phyloP scores from a whole-genome alignment of 352 stramenopile genomes.

The Phytophthora ohioensis region DNA sequence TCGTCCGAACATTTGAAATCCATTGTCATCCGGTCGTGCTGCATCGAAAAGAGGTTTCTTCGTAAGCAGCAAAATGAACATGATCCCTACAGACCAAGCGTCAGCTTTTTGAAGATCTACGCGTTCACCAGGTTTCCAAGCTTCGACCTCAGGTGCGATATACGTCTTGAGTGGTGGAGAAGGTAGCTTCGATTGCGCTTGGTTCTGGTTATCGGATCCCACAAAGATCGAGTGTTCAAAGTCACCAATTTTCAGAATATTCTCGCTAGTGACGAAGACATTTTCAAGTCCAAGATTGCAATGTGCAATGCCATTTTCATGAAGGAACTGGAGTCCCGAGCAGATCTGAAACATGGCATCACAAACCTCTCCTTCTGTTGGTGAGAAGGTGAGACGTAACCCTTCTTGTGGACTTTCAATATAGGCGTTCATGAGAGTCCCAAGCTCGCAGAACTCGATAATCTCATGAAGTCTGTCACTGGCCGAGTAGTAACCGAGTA shows the following conservation, averaged over 20 bases:
- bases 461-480: constrained; percentile 62
- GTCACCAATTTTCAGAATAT: constrained; percentile 74
- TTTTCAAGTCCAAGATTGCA: constrained; percentile 81
- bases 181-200: constrained; percentile 33
- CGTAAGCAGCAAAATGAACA: constrained; percentile 66
- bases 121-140: constrained; percentile 23
- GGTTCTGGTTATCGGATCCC: constrained; percentile 51
- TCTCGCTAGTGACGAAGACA: constrained; percentile 68
- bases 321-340: constrained; percentile 64
- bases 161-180: constrained; percentile 56
- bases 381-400: constrained; percentile 47
- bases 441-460: constrained; percentile 71
- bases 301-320: constrained; percentile 68
- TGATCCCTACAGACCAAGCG: constrained; percentile 67
- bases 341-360: constrained; percentile 88
- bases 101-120: constrained; percentile 67
- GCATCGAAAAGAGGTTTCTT: constrained; percentile 68
- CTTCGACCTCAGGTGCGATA: constrained; percentile 60
- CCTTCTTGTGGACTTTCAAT: constrained; percentile 53
- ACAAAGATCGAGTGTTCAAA: constrained; percentile 73
- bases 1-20: constrained; percentile 59
- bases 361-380: constrained; percentile 56
- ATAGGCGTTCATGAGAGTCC: constrained; percentile 59
- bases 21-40: constrained; percentile 51
- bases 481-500: constrained; percentile 63